phyloP scores from a whole-genome alignment of 148 eudicot genomes.

The Salicornia ramosissima region DNA sequence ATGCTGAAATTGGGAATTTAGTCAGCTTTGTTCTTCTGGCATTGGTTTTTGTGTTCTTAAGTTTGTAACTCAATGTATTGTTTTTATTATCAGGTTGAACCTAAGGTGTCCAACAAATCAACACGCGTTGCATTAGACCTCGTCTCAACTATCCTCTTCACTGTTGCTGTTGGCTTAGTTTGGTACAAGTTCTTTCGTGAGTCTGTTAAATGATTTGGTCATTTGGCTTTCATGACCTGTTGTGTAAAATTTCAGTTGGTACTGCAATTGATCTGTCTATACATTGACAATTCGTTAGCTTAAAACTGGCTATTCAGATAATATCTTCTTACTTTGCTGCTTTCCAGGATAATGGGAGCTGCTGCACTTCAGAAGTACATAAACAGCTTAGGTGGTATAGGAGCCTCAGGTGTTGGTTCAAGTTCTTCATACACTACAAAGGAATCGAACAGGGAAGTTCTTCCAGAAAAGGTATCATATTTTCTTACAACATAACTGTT shows the following conservation, averaged over 20 bases:
- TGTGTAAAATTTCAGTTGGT: background rate
- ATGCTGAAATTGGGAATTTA: background rate
- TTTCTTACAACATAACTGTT: background rate
- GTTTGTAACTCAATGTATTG: background rate
- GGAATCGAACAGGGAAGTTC: conserved; percentile 74
- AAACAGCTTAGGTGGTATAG: conserved; percentile 73
- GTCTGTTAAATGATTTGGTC: conserved; percentile 22
- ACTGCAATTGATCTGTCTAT: background rate
- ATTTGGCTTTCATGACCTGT: background rate
- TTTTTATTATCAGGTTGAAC: conserved; percentile 61
- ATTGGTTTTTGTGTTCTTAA: background rate
- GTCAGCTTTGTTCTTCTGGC: background rate
- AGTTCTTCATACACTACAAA: conserved; percentile 75
- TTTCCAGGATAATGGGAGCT: conserved; percentile 74
- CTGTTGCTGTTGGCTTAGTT: conserved; percentile 63
- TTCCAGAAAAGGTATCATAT: conserved; percentile 74
- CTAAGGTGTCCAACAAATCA: conserved; percentile 60
- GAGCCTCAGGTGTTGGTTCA: conserved; percentile 91
- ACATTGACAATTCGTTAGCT: background rate
- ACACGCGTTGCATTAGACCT: conserved; percentile 75
- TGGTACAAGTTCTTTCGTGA: conserved; percentile 53
- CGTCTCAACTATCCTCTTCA: conserved; percentile 64
- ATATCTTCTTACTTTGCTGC: background rate
- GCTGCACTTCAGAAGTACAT: conserved; percentile 84
- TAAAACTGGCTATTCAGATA: background rate